Conservation (phyloP, 192 early-diverging fungal species). For the Coemansia aciculifera region DNA sequence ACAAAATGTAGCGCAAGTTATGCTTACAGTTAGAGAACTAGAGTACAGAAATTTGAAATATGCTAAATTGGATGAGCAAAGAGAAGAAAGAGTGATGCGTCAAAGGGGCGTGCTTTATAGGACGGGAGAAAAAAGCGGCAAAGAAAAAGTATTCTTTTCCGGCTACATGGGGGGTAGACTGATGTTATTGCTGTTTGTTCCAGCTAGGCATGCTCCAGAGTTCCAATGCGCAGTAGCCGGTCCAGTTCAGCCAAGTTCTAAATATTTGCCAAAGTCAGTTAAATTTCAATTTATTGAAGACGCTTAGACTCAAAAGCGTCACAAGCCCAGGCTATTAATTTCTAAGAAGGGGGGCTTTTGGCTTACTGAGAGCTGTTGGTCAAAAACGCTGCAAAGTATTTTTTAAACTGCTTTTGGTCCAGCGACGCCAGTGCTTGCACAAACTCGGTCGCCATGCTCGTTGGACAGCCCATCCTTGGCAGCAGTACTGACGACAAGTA, state of each 20-base stretch:
- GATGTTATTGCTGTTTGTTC: too few species aligned
- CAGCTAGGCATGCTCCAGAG: too few species aligned
- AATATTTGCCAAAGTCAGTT: neutral
- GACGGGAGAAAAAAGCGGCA: neutral
- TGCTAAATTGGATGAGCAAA: constrained; percentile 9
- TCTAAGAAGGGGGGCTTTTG: neutral
- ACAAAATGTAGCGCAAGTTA: neutral
- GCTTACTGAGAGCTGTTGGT: constrained; percentile 13
- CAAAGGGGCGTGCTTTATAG: constrained; percentile 1
- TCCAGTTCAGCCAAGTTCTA: neutral
- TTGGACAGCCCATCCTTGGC: constrained; percentile 59
- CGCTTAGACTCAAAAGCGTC: too few species aligned
- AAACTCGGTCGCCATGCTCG: constrained; percentile 67
- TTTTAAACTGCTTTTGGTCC: constrained; percentile 67
- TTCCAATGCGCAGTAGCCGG: neutral
- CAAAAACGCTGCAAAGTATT: constrained; percentile 60
- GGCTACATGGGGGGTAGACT: too few species aligned
- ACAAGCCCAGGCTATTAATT: too few species aligned
- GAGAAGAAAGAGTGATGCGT: neutral
- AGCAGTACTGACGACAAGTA: constrained; percentile 40
- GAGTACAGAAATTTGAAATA: constrained; percentile 3
- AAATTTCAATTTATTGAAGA: too few species aligned
- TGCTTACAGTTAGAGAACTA: constrained; percentile 5
- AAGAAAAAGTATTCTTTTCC: neutral
- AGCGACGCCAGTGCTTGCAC: constrained; percentile 70